These are phyloP conservation scores for Eleusine coracana DNA, from an alignment of 176 grass and related monocot species.

Conservation along the genomic window DNA sequence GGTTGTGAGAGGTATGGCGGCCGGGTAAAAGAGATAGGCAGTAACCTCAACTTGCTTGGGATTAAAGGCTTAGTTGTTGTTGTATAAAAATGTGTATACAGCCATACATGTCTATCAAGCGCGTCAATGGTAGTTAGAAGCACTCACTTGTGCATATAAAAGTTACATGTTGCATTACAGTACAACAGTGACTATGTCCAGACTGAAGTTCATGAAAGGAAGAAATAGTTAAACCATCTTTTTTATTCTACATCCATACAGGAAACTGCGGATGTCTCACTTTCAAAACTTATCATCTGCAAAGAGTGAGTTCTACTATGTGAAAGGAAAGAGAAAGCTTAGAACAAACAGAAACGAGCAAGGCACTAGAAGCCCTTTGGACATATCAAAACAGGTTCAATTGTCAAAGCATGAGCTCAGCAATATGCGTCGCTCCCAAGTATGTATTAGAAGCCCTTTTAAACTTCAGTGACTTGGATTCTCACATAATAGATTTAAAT, in stretches of 20 bases:
- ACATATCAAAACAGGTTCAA: conserved; percentile 68
- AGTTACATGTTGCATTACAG: neutral
- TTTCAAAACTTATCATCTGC: conserved; percentile 64
- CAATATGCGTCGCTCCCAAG: conserved; percentile 82
- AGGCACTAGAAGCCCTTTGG: conserved; percentile 50
- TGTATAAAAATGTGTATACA: too few relatives aligned
- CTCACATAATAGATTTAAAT: conserved; percentile 19
- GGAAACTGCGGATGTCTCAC: conserved; percentile 84
- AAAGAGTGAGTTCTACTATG: conserved; percentile 62
- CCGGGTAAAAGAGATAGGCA: too few relatives aligned
- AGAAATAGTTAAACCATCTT: neutral
- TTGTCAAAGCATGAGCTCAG: conserved; percentile 90
- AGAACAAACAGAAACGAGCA: conserved; percentile 66
- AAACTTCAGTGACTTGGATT: conserved; percentile 27
- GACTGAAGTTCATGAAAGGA: conserved; percentile 3
- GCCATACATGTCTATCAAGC: neutral
- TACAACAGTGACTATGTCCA: neutral
- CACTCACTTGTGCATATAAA: neutral
- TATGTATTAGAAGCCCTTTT: conserved; percentile 42
- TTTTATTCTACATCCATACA: conserved; percentile 54
- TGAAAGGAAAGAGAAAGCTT: conserved; percentile 67
- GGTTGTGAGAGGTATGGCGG: too few relatives aligned
- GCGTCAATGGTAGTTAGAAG: neutral
- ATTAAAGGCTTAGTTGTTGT: too few relatives aligned
- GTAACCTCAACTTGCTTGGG: too few relatives aligned